A percentile compares a stretch with the other conserved stretches of the same genome.
phyloP scores from a whole-genome alignment of 805 yeast species.

The Wilhelminamyces savonicus region DNA sequence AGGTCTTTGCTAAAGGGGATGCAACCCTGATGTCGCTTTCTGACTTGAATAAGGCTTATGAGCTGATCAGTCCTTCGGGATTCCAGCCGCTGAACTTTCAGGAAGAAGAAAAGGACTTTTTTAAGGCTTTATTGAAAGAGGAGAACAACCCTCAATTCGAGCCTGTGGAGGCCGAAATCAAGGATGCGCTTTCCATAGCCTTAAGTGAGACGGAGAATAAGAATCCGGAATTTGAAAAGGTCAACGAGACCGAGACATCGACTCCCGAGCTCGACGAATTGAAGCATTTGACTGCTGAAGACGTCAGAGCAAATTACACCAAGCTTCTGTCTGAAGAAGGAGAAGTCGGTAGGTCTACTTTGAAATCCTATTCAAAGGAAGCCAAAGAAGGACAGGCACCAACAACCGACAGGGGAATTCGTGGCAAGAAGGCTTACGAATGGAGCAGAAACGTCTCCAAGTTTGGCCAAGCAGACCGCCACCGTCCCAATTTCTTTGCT shows the following conservation, averaged over 20 bases:
- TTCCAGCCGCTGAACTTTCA: no score
- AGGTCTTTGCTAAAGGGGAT: no score
- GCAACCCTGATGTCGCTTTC: no score
- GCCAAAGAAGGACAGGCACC: constrained; percentile 36
- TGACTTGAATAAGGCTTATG: no score
- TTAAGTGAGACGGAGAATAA: constrained; percentile 7
- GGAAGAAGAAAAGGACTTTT: no score
- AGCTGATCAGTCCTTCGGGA: no score
- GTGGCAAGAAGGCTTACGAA: constrained; percentile 46
- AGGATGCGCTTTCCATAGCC: constrained; percentile 18
- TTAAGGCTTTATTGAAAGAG: no score
- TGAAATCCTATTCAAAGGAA: constrained; percentile 38
- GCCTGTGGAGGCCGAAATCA: constrained; percentile 13
- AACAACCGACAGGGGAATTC: constrained; percentile 39
- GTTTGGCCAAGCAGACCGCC: no score
- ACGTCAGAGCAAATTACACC: constrained; percentile 10
- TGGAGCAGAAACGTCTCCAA: constrained; percentile 36
- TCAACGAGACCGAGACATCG: no score
- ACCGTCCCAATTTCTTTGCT: constrained; percentile 9
- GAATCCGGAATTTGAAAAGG: background rate
- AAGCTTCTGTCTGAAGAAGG: background rate
- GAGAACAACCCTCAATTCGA: no score
- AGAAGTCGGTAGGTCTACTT: constrained; percentile 1
- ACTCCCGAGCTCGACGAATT: constrained; percentile 10
- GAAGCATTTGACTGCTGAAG: constrained; percentile 10